phyloP scores from a whole-genome alignment of 768 basidiomycete species.

The Fomitopsis pulvina region DNA sequence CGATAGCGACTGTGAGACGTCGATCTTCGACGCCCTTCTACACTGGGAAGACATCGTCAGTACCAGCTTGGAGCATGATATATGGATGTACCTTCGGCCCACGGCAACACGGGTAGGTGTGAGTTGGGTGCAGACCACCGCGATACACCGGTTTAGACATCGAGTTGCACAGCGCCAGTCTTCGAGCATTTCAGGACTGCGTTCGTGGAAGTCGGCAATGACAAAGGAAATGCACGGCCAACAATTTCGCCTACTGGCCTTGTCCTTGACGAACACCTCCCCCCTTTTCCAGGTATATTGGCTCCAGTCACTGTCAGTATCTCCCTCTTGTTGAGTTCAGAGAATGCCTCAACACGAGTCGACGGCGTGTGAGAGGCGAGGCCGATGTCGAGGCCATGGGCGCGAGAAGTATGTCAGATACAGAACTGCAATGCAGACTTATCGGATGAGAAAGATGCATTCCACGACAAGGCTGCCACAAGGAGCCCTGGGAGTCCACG shows the following conservation, averaged over 20 bases:
- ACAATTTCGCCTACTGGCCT: conserved; percentile 35
- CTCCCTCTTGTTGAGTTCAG: conserved; percentile 10
- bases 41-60: conserved; percentile 20
- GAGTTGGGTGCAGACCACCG: conserved; percentile 48
- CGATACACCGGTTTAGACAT: conserved; percentile 52
- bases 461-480: too few species aligned
- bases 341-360: conserved; percentile 36
- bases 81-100: conserved; percentile 29
- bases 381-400: conserved; percentile 40
- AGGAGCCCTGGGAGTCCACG: too few species aligned
- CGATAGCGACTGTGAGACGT: conserved; percentile 36
- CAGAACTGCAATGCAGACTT: too few species aligned
- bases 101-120: conserved; percentile 63
- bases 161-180: conserved; percentile 61
- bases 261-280: conserved; percentile 14
- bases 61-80: not conserved
- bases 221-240: conserved; percentile 70
- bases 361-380: conserved; percentile 43
- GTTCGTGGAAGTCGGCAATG: too few species aligned
- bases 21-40: conserved; percentile 57
- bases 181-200: too few species aligned
- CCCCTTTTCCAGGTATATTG: conserved; percentile 25
- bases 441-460: too few species aligned
- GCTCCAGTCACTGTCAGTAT: conserved; percentile 11
- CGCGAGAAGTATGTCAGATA: conserved; percentile 46